phyloP scores from a whole-genome alignment of 2,329 filamentous ascomycete genomes.

The Epichloe festucae region DNA sequence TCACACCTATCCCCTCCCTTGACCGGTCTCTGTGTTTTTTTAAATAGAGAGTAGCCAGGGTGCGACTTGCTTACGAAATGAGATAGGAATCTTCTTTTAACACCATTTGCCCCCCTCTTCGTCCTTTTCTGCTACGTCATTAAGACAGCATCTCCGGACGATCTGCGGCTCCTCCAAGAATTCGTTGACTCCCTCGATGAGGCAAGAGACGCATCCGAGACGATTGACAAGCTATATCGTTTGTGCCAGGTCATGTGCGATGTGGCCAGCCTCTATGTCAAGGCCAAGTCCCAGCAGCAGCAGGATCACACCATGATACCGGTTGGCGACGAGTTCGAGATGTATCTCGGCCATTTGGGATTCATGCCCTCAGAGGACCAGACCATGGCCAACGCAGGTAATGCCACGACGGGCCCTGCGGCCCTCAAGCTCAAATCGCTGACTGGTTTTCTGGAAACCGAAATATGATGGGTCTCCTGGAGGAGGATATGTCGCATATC shows the following conservation, averaged over 20 bases:
- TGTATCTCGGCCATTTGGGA: constrained; percentile 50
- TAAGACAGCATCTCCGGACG: constrained; percentile 37
- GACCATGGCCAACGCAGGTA: constrained; percentile 13
- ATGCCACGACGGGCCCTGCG: constrained; percentile 6
- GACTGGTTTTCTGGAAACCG: constrained; percentile 56
- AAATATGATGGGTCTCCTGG: constrained; percentile 51
- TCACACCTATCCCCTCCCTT: too few species aligned
- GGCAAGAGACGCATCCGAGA: constrained; percentile 39
- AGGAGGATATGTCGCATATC: constrained; percentile 43
- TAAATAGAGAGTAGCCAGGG: not conserved
- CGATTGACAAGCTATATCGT: constrained; percentile 46
- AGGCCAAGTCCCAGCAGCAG: constrained; percentile 40
- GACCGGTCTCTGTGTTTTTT: not conserved
- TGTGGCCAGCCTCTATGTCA: constrained; percentile 48
- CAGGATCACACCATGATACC: constrained; percentile 32
- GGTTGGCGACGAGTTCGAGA: constrained; percentile 48
- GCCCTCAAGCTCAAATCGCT: constrained; percentile 35
- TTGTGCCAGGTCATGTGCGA: constrained; percentile 49
- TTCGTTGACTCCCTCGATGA: constrained; percentile 44
- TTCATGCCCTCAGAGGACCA: constrained; percentile 35
- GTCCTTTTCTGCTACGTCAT: constrained; percentile 46
- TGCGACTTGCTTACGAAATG: not conserved
- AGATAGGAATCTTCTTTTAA: constrained; percentile 36
- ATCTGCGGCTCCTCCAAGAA: constrained; percentile 40
- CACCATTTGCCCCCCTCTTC: constrained; percentile 47